Evolutionary conservation across 371 early-diverging fungal genomes (phyloP).

Genomic region (Mucor lusitanicus): DNA sequence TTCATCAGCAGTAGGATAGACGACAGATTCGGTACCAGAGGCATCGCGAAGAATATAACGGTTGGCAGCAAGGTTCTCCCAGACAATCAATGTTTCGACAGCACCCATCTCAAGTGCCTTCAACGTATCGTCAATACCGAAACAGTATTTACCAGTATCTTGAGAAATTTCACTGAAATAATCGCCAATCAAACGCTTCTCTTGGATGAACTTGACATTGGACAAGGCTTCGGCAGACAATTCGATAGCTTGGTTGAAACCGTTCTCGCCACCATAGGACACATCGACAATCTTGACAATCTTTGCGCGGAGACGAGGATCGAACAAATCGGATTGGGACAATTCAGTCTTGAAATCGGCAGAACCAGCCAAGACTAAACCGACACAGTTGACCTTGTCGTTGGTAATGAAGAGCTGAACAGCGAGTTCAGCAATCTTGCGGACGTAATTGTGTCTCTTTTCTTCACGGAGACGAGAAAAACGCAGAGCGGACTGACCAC

Average conservation of each 20-base stretch:
- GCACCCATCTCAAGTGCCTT: conserved; percentile 92
- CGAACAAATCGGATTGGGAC: conserved; percentile 93
- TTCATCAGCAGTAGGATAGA: conserved; percentile 83
- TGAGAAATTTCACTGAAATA: conserved; percentile 98
- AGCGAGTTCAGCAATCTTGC: conserved; percentile 98
- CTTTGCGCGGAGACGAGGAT: conserved; percentile 88
- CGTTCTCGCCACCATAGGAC: conserved; percentile 99
- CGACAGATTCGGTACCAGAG: conserved; percentile 64
- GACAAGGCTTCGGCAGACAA: conserved; percentile 91
- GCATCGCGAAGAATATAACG: conserved; percentile 81
- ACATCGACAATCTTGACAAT: conserved; percentile 97
- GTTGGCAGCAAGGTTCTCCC: conserved; percentile 88
- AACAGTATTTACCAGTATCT: conserved; percentile 98
- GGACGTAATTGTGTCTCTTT: conserved; percentile 98
- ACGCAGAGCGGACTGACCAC: conserved; percentile 99
- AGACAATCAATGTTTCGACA: conserved; percentile 97
- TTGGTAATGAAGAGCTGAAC: conserved; percentile 65
- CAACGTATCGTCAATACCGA: conserved; percentile 97
- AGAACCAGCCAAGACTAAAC: conserved; percentile 95
- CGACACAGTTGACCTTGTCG: conserved; percentile 81
- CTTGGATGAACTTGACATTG: conserved; percentile 98
- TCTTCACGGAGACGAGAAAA: conserved; percentile 99
- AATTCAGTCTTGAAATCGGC: conserved; percentile 99
- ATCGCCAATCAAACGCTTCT: conserved; percentile 95
- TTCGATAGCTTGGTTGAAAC: conserved; percentile 99